These are phyloP conservation scores for Biscogniauxia sp. DNA, from an alignment of 2,329 filamentous ascomycete genomes.

Conservation along the genomic window DNA sequence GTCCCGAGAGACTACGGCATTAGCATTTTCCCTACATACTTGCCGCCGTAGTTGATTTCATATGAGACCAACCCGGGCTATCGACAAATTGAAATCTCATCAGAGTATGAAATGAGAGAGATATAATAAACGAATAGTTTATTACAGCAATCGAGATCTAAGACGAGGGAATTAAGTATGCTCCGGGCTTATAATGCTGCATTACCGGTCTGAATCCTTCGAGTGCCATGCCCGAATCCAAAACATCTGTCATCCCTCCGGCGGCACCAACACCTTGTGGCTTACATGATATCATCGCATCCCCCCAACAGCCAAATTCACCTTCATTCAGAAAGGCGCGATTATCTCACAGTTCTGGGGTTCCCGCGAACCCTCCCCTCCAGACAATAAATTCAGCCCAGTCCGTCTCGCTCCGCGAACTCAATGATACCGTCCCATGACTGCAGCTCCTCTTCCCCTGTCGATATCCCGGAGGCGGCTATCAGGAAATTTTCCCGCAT, in stretches of 20 bases:
- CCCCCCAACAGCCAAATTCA: neutral
- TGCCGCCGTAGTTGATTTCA: too few species aligned
- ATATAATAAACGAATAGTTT: too few species aligned
- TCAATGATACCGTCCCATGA: slow-evolving; percentile 8
- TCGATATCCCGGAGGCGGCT: neutral
- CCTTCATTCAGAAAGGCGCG: neutral
- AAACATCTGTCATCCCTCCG: neutral
- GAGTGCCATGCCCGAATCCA: neutral
- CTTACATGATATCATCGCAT: neutral
- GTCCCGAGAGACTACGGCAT: too few species aligned
- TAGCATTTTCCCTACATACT: too few species aligned
- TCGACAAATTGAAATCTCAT: too few species aligned
- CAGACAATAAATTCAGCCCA: slow-evolving; percentile 8
- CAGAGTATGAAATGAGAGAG: too few species aligned
- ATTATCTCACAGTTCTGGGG: neutral
- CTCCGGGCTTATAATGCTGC: too few species aligned
- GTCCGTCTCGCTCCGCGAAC: neutral
- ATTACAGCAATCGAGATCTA: too few species aligned
- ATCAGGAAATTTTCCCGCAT: slow-evolving; percentile 10
- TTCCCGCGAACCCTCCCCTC: slow-evolving; percentile 5
- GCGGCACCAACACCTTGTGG: neutral
- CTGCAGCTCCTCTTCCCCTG: slow-evolving; percentile 6
- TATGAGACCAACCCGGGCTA: too few species aligned
- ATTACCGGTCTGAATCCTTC: neutral
- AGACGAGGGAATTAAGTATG: too few species aligned